Evolutionary conservation across 768 basidiomycete genomes (phyloP), one percentile per base, ranked within the genome.

Genomic region (Leucocoprinus birnbaumii): DNA sequence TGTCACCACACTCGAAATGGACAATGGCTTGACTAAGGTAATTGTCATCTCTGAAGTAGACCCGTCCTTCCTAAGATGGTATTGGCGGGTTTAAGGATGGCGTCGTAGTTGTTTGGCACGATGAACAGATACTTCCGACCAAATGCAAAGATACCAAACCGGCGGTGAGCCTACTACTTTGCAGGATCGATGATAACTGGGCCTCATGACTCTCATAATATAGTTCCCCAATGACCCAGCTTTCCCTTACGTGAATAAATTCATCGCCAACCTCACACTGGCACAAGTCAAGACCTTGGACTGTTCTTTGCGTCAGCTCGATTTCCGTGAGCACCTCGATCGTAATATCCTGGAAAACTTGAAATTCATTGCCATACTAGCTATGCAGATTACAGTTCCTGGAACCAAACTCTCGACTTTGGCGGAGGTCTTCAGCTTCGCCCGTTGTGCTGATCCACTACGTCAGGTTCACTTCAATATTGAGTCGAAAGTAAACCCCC

Each of bases 281-380:
- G 82, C 87, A 6, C 89, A 92, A 68, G 69, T 93, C 56, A 86
- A 85, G 68, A 91, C 87, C 3, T 67, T 93, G 42, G 89, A 93
- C 65, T 93, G 91, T 38, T 89, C 87, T 10, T 73, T 77, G 60
- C 79, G 89, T 22, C 79, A 81, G 47, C 59, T 66, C 9, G 71
- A 75, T 56, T 87, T 77, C 61, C 85, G 87, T 89, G 68, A 63
- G 83, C 62, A 25, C 37, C n/a, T 1, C 53, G n/a, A 27, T 26
- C 31, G 14, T 19, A 43, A 51, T 5, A 21, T 19, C 10, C 16
- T 18, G 24, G 3, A 6, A 21, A 4, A 11, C 14, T 16, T 5
- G 25, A 46, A 25, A 25, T 3, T 9, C 16, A 16, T 22, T 26
- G 45, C 8, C 25, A n/a, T 35, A 24, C 34, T 61, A 88, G 86